phyloP scores from a whole-genome alignment of 768 basidiomycete species.

The Leccinum uliginosum region DNA sequence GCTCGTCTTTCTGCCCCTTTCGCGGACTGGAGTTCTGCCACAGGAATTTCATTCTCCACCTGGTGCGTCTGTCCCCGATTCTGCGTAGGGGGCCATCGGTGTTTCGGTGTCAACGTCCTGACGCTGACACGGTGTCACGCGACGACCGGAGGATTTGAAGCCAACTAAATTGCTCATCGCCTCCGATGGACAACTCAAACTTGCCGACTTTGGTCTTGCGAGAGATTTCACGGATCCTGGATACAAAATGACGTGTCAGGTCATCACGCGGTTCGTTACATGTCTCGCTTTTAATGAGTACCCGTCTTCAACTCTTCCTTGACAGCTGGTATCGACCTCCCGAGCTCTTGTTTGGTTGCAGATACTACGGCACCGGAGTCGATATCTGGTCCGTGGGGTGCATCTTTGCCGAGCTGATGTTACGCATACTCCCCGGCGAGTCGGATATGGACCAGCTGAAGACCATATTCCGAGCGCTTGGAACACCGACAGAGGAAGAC shows the following conservation, averaged over 20 bases:
- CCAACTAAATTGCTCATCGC: constrained; percentile 97
- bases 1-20: constrained; percentile 88
- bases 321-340: constrained; percentile 98
- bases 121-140: constrained; percentile 8
- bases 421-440: constrained; percentile 92
- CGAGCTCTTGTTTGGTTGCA: constrained; percentile 85
- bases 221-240: constrained; percentile 94
- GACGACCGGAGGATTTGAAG: constrained; percentile 75
- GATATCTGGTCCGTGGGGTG: constrained; percentile 98
- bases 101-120: constrained; percentile 1
- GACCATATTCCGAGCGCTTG: constrained; percentile 89
- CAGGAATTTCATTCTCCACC: constrained; percentile 87
- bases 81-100: constrained; percentile 12
- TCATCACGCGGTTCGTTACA: constrained; percentile 81
- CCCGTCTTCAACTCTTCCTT: not conserved
- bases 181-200: constrained; percentile 85
- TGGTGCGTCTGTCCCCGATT: constrained; percentile 50
- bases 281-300: not conserved
- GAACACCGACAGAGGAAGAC: constrained; percentile 93
- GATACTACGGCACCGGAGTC: constrained; percentile 88
- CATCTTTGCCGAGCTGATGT: constrained; percentile 96
- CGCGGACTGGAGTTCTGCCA: constrained; percentile 99
- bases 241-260: constrained; percentile 96
- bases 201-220: constrained; percentile 98
- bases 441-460: constrained; percentile 97